A percentile compares a stretch with the other conserved stretches of the same genome.
These are phyloP conservation scores for Boletus rubroflammeus DNA, from an alignment of 768 basidiomycete species.

Conservation along the genomic window DNA sequence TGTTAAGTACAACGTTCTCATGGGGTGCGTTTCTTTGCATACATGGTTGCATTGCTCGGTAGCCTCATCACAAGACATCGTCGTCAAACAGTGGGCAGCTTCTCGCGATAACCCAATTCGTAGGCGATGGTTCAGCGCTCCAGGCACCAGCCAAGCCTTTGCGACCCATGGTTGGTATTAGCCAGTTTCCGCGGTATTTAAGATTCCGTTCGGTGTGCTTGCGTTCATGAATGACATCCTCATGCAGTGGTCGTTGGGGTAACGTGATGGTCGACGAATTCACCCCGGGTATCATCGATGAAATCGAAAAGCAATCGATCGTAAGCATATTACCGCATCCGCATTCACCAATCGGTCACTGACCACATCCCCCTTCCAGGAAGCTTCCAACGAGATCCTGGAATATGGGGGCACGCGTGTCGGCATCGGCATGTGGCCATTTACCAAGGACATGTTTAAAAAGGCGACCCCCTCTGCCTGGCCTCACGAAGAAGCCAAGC, in stretches of 20 bases:
- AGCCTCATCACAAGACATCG: not conserved
- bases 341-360: not conserved
- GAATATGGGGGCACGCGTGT: not conserved
- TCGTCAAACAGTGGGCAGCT: not conserved
- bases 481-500: constrained; percentile 7
- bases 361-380: not conserved
- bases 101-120: not conserved
- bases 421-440: constrained; percentile 13
- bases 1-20: not conserved
- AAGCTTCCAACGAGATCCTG: not conserved
- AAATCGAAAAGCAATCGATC: not conserved
- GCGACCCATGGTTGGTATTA: not conserved
- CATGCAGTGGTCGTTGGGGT: constrained; percentile 11
- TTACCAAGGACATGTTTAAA: constrained; percentile 13
- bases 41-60: not conserved
- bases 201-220: not conserved
- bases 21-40: not conserved
- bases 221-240: not conserved
- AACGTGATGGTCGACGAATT: constrained; percentile 12
- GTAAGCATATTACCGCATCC: not conserved
- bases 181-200: constrained; percentile 1
- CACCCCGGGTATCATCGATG: constrained; percentile 6
- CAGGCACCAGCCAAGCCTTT: not conserved
- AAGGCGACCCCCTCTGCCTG: constrained; percentile 9
- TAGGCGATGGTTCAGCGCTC: not conserved